Evolutionary conservation across 1,284 basidiomycete genomes (phyloP), one percentile per base, ranked within the genome.

Genomic region (Ganoderma multipileum): DNA sequence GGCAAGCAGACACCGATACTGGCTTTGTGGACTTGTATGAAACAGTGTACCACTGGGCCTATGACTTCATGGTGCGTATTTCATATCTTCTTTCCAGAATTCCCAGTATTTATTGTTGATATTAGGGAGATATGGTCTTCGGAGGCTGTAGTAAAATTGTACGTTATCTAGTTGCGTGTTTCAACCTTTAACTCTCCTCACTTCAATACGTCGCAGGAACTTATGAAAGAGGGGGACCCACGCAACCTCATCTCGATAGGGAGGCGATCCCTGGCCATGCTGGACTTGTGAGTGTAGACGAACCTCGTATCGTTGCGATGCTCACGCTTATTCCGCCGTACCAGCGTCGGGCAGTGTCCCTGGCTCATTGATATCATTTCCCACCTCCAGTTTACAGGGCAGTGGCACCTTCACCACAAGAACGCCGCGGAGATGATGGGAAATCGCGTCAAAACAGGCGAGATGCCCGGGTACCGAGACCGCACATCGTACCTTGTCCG

Each of bases 341-440:
- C 23, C 44, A 72, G 71, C 39, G 28, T 75, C 16, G 73, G 74
- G 2, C 73, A 72, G 33, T 59, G 69, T 0, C 74, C 72, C 2
- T 76, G 69, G 69, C 61, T 76, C 23, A 44, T 76, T 26, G 69
- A 75, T n/a, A 67, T 76, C 23, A 42, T 74, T 7, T 75, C 73
- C 73, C 63, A 73, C n/a, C 42, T 76, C 1, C 74, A 74, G 0
- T 41, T 63, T 2, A 65, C 68, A 16, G 38, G 60, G 33, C 28
- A 39, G 12, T 66, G 73, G 67, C 68, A 66, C 39, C 30, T 42
- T 7, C 36, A 59, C 36, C 28, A 67, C 28, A 26, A 68, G 33
- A 28, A 68, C n/a, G 62, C 68, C 3, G 71, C 71, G 0, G 39
- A 59, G 18, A 68, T 66, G 68, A 67, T 61, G 68, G 61, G 38